phyloP scores from a whole-genome alignment of 1,284 basidiomycete species.

The Rhizoctonia solani region DNA sequence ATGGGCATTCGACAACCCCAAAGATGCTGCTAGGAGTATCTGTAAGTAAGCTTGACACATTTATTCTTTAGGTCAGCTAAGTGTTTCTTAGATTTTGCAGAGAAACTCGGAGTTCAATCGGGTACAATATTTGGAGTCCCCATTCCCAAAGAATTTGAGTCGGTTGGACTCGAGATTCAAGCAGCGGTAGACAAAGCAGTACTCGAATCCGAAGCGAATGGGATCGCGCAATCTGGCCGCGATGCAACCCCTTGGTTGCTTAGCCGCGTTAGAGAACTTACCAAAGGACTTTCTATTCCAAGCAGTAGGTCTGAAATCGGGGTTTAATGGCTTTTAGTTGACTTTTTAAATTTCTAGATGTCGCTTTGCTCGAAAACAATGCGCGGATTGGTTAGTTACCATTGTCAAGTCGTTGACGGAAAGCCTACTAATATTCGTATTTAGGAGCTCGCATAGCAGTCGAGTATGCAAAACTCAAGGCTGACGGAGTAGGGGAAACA shows the following conservation, averaged over 20 bases:
- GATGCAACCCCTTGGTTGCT: slow-evolving; percentile 96
- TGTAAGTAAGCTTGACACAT: slow-evolving; percentile 51
- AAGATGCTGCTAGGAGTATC: slow-evolving; percentile 69
- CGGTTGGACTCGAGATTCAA: slow-evolving; percentile 73
- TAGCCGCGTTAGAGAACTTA: slow-evolving; percentile 81
- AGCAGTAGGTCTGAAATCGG: slow-evolving; percentile 58
- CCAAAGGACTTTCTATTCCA: slow-evolving; percentile 70
- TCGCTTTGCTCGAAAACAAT: slow-evolving; percentile 92
- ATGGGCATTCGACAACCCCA: slow-evolving; percentile 66
- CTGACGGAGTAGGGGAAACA: background rate
- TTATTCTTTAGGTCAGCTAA: background rate
- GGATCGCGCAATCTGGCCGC: slow-evolving; percentile 82
- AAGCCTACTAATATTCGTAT: background rate
- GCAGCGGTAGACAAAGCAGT: slow-evolving; percentile 84
- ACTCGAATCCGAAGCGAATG: slow-evolving; percentile 78
- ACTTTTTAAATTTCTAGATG: slow-evolving; percentile 55
- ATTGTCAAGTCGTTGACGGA: slow-evolving; percentile 13
- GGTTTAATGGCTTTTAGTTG: slow-evolving; percentile 11
- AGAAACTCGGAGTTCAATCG: slow-evolving; percentile 64
- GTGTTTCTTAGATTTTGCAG: slow-evolving; percentile 39
- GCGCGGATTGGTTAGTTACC: slow-evolving; percentile 70
- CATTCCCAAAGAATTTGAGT: slow-evolving; percentile 79
- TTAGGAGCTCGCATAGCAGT: slow-evolving; percentile 79
- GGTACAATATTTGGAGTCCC: slow-evolving; percentile 88
- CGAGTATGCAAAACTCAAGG: slow-evolving; percentile 62